phyloP scores from a whole-genome alignment of 2,329 filamentous ascomycete genomes.

The Aspergillus calidoustus region DNA sequence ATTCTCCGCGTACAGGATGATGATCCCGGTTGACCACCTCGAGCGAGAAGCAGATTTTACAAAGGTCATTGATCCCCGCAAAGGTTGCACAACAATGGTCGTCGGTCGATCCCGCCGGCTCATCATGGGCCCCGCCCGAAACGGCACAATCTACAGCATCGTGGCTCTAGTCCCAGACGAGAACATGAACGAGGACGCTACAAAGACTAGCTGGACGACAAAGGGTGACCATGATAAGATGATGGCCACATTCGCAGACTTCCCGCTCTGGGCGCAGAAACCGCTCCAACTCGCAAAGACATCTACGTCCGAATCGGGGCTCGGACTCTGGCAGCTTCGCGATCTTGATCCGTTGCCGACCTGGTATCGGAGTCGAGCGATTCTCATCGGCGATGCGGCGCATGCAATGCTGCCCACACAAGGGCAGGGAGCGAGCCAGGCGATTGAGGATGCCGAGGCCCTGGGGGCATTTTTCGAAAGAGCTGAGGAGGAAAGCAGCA shows the following conservation, averaged over 20 bases:
- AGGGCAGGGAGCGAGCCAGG: constrained; percentile 50
- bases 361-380: constrained; percentile 26
- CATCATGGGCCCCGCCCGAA: constrained; percentile 53
- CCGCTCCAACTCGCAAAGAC: constrained; percentile 8
- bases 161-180: constrained; percentile 51
- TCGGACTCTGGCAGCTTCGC: constrained; percentile 19
- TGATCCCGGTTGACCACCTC: constrained; percentile 13
- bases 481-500: background rate
- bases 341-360: constrained; percentile 33
- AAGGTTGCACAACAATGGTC: constrained; percentile 52
- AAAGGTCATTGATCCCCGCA: constrained; percentile 39
- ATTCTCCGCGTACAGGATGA: constrained; percentile 17
- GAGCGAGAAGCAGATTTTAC: constrained; percentile 23
- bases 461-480: constrained; percentile 19
- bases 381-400: constrained; percentile 45
- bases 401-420: constrained; percentile 49
- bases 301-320: background rate
- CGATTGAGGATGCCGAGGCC: constrained; percentile 48
- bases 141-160: constrained; percentile 49
- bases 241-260: constrained; percentile 12
- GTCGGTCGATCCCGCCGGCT: constrained; percentile 48
- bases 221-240: constrained; percentile 14
- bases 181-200: constrained; percentile 12
- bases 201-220: constrained; percentile 13
- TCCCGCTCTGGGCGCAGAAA: constrained; percentile 10